These are phyloP conservation scores for Paracorniculantispora psalliotae DNA, from an alignment of 2,329 filamentous ascomycete genomes.

Conservation along the genomic window DNA sequence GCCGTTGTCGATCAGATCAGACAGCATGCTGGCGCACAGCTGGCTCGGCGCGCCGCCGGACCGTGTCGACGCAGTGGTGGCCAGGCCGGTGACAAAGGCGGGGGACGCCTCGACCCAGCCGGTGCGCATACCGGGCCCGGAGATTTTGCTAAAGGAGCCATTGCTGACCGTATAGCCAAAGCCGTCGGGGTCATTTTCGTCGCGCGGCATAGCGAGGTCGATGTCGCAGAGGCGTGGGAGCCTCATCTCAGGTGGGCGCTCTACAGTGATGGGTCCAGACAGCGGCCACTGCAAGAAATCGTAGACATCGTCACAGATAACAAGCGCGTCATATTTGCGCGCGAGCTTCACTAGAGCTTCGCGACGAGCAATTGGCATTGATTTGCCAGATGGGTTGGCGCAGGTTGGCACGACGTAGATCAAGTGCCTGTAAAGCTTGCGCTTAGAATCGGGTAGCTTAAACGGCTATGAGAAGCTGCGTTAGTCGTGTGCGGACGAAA, in stretches of 20 bases:
- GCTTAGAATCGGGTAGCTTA: conserved; percentile 53
- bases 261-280: conserved; percentile 28
- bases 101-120: conserved; percentile 80
- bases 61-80: conserved; percentile 48
- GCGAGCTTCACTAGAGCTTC: conserved; percentile 69
- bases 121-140: conserved; percentile 72
- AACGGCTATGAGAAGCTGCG: conserved; percentile 32
- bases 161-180: conserved; percentile 85
- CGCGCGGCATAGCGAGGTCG: conserved; percentile 61
- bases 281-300: conserved; percentile 80
- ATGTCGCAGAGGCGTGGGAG: conserved; percentile 77
- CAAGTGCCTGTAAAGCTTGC: conserved; percentile 79
- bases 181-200: conserved; percentile 33
- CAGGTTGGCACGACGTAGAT: conserved; percentile 88
- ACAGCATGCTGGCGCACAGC: conserved; percentile 47
- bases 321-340: conserved; percentile 71
- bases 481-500: neutral
- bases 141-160: conserved; percentile 84
- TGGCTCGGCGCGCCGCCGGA: conserved; percentile 56
- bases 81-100: conserved; percentile 45
- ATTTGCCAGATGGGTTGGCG: conserved; percentile 80
- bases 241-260: conserved; percentile 36
- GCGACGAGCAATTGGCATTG: conserved; percentile 67
- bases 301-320: conserved; percentile 90
- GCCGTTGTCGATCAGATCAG: conserved; percentile 41